phyloP scores from a whole-genome alignment of 2,329 filamentous ascomycete species.

The Fusarium lyarnte region DNA sequence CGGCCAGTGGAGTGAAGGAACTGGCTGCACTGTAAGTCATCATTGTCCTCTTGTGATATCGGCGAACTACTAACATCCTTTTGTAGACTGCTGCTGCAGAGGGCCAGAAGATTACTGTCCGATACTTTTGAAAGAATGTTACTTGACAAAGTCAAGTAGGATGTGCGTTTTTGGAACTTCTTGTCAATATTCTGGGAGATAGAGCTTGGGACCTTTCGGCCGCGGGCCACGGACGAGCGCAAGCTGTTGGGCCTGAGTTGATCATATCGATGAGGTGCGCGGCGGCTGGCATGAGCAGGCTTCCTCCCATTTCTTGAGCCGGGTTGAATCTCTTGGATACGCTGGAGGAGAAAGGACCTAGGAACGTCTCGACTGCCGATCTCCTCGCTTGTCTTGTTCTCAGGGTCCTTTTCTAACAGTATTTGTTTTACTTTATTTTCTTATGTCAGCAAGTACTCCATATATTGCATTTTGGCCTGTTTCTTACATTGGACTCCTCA shows the following conservation, averaged over 20 bases:
- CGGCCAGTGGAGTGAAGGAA: constrained; percentile 67
- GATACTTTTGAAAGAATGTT: constrained; percentile 51
- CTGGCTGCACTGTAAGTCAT: constrained; percentile 81
- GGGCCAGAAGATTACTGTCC: constrained; percentile 56
- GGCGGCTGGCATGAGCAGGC: constrained; percentile 16
- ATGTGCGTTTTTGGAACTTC: constrained; percentile 47
- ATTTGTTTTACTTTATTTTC: constrained; percentile 25
- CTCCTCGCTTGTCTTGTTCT: constrained; percentile 31
- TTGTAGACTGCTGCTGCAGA: constrained; percentile 55
- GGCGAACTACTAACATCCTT: constrained; percentile 26
- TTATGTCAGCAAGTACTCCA: constrained; percentile 36
- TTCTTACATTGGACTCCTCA: constrained; percentile 19
- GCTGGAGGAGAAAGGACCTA: constrained; percentile 28
- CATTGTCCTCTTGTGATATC: constrained; percentile 30
- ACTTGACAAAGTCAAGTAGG: constrained; percentile 19
- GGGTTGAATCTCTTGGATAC: constrained; percentile 35
- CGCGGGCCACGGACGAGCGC: constrained; percentile 32
- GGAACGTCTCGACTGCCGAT: constrained; percentile 28
- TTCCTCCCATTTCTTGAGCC: constrained; percentile 35
- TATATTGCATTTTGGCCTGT: constrained; percentile 32
- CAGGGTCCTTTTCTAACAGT: constrained; percentile 24
- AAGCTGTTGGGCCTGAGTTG: constrained; percentile 23
- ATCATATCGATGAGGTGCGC: constrained; percentile 8
- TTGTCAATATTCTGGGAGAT: constrained; percentile 48
- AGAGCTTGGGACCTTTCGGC: constrained; percentile 35